Evolutionary conservation across 495 filamentous ascomycete species (phyloP).

Genomic region (Aspergillus leporis): DNA sequence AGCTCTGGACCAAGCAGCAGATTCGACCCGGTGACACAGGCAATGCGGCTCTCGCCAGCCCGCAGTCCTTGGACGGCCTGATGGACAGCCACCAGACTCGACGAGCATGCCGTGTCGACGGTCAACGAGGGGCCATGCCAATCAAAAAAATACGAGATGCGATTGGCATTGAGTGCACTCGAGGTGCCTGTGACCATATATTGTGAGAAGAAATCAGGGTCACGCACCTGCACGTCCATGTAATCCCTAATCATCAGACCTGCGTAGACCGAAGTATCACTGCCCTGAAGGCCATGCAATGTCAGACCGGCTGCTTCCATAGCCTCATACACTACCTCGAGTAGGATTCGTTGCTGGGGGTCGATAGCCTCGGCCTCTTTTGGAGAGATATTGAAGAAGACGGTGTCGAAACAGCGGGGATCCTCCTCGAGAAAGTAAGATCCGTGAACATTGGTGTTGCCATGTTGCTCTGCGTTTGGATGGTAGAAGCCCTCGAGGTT

Average conservation of each 20-base stretch:
- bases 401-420: slow-evolving; percentile 47
- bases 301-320: slow-evolving; percentile 40
- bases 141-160: slow-evolving; percentile 34
- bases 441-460: slow-evolving; percentile 14
- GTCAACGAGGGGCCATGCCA: slow-evolving; percentile 33
- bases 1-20: slow-evolving; percentile 18
- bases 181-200: slow-evolving; percentile 42
- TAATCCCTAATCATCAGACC: slow-evolving; percentile 32
- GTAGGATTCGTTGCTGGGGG: slow-evolving; percentile 36
- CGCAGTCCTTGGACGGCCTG: slow-evolving; percentile 39
- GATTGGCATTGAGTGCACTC: slow-evolving; percentile 28
- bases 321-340: slow-evolving; percentile 37
- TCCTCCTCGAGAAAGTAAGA: slow-evolving; percentile 48
- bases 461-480: slow-evolving; percentile 29
- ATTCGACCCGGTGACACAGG: slow-evolving; percentile 27
- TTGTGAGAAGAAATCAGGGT: slow-evolving; percentile 12
- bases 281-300: slow-evolving; percentile 26
- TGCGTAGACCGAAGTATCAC: not conserved
- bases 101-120: slow-evolving; percentile 47
- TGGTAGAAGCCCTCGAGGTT: slow-evolving; percentile 50
- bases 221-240: slow-evolving; percentile 14
- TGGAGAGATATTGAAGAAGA: slow-evolving; percentile 40
- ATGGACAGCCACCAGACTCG: slow-evolving; percentile 45
- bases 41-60: slow-evolving; percentile 31
- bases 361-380: slow-evolving; percentile 36